Evolutionary conservation across 1,284 basidiomycete species (phyloP).

Genomic region (Irpex sp.): DNA sequence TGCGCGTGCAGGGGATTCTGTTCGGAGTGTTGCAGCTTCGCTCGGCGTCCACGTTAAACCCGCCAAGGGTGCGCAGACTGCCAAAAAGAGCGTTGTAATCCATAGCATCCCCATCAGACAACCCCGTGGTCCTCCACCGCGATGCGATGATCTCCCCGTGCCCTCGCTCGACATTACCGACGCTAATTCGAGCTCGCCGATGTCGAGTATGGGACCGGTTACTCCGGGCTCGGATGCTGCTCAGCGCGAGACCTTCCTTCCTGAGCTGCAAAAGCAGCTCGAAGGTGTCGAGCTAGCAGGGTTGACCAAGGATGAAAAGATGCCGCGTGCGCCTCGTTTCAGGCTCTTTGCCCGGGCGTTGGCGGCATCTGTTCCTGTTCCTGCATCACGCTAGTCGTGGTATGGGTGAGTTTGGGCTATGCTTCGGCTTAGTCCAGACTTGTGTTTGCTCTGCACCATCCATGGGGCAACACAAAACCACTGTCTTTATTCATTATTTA

Average conservation of each 20-base stretch:
- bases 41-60: constrained; percentile 4
- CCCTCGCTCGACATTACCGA: not conserved
- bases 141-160: not conserved
- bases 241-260: not conserved
- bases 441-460: not conserved
- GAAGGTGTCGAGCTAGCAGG: not conserved
- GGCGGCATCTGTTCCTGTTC: not conserved
- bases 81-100: not conserved
- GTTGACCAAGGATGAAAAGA: not conserved
- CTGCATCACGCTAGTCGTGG: not conserved
- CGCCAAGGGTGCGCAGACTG: not conserved
- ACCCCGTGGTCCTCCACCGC: not conserved
- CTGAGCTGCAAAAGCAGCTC: not conserved
- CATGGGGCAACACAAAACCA: not conserved
- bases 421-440: not conserved
- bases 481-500: not conserved
- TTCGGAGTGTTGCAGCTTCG: constrained; percentile 10
- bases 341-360: not conserved
- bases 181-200: not conserved
- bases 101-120: not conserved
- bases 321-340: not conserved
- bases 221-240: constrained; percentile 2
- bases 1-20: constrained; percentile 11
- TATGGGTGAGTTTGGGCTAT: not conserved
- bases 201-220: constrained; percentile 2